Conservation (phyloP, 257 asterid genomes). For the Solanum etuberosum region DNA sequence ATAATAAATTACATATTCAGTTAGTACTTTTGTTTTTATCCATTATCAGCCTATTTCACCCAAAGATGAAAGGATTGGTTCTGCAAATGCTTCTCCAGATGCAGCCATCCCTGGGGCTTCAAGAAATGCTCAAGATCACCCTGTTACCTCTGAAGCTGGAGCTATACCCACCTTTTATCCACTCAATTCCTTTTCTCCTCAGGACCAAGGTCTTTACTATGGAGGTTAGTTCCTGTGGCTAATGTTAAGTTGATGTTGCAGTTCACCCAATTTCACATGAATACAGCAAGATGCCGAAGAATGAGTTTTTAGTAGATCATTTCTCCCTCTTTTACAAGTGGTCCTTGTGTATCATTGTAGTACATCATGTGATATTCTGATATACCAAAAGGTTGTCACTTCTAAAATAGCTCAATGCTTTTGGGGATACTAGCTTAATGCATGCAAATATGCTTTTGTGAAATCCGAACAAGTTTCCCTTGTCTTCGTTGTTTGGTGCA, state of each 20-base stretch:
- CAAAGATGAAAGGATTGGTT: constrained; percentile 69
- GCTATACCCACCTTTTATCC: constrained; percentile 34
- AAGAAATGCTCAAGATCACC: constrained; percentile 47
- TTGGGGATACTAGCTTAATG: background rate
- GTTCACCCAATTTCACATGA: background rate
- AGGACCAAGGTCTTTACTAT: constrained; percentile 60
- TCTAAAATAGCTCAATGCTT: background rate
- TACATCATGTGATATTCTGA: background rate
- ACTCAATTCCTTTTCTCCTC: constrained; percentile 45
- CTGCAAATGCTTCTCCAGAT: constrained; percentile 61
- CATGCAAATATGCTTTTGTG: background rate
- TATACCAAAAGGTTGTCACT: background rate
- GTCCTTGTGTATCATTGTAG: background rate
- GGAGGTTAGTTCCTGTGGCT: constrained; percentile 50
- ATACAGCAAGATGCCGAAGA: background rate
- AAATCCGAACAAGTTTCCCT: background rate
- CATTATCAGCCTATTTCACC: constrained; percentile 59
- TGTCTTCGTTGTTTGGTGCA: background rate
- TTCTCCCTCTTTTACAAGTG: background rate
- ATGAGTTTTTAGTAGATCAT: background rate
- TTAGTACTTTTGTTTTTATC: constrained; percentile 21
- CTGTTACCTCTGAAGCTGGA: constrained; percentile 56
- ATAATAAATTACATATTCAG: constrained; percentile 18
- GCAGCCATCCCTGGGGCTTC: constrained; percentile 58
- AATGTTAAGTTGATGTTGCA: background rate